Evolutionary conservation across 129 eudicot species (phyloP).

Genomic region (Artemisia argyi): DNA sequence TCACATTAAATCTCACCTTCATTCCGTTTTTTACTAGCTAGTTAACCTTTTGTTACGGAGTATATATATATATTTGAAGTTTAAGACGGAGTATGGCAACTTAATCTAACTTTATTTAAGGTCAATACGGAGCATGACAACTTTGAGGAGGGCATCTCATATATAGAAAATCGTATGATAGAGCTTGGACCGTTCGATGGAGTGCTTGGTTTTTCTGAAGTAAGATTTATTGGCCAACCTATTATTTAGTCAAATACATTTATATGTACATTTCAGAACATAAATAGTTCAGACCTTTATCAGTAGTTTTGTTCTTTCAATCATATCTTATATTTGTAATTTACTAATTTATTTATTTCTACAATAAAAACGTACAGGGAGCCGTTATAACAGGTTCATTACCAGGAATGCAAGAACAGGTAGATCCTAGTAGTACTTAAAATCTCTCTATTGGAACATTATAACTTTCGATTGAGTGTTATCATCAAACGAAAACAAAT

Average conservation of each 20-base stretch:
- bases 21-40: too few species aligned
- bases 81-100: too few species aligned
- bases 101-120: conserved; percentile 10
- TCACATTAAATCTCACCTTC: too few species aligned
- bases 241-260: not conserved
- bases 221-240: not conserved
- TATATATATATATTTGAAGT: not conserved
- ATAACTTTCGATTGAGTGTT: too few species aligned
- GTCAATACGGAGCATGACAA: conserved; percentile 18
- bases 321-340: too few species aligned
- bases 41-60: not conserved
- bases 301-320: too few species aligned
- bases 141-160: conserved; percentile 40
- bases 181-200: conserved; percentile 59
- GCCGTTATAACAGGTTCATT: conserved; percentile 14
- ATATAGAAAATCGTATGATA: conserved; percentile 43
- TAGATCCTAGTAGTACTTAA: not conserved
- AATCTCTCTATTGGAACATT: not conserved
- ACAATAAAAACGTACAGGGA: conserved; percentile 5
- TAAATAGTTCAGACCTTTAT: too few species aligned
- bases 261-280: too few species aligned
- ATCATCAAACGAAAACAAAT: too few species aligned
- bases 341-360: not conserved
- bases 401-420: conserved; percentile 25
- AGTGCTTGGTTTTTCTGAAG: conserved; percentile 49